Conservation (phyloP, 2,329 filamentous ascomycete genomes). For the Xenoacremonium recifei region DNA sequence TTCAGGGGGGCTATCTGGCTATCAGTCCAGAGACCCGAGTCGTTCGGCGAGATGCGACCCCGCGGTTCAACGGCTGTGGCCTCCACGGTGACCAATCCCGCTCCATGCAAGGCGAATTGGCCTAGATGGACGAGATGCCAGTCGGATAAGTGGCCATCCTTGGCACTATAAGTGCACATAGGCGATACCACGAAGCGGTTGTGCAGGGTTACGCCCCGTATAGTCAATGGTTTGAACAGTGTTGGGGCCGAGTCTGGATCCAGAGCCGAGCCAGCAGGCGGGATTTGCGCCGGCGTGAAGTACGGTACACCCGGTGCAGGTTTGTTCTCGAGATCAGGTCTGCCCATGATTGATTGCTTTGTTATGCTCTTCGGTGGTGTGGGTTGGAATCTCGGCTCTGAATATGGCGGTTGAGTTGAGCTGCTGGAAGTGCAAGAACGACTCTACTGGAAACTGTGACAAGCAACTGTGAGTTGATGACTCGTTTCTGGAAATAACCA, state of each 20-base stretch:
- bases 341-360: constrained; percentile 18
- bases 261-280: constrained; percentile 48
- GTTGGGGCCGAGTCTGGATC: constrained; percentile 44
- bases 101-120: constrained; percentile 73
- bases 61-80: constrained; percentile 73
- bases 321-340: constrained; percentile 29
- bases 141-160: constrained; percentile 68
- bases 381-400: too few species aligned
- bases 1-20: constrained; percentile 72
- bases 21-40: constrained; percentile 80
- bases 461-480: too few species aligned
- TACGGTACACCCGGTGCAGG: constrained; percentile 46
- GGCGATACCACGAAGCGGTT: constrained; percentile 60
- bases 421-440: too few species aligned
- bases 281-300: constrained; percentile 54
- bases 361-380: too few species aligned
- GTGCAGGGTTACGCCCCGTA: constrained; percentile 50
- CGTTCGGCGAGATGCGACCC: constrained; percentile 80
- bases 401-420: too few species aligned
- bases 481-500: too few species aligned
- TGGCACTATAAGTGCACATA: constrained; percentile 60
- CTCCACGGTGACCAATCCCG: constrained; percentile 73
- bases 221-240: constrained; percentile 55
- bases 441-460: too few species aligned
- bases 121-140: constrained; percentile 84